Percentiles rank a stretch among this genome's conserved stretches.
Conservation (phyloP, 2,329 filamentous ascomycete genomes). For the Penicillium freii region DNA sequence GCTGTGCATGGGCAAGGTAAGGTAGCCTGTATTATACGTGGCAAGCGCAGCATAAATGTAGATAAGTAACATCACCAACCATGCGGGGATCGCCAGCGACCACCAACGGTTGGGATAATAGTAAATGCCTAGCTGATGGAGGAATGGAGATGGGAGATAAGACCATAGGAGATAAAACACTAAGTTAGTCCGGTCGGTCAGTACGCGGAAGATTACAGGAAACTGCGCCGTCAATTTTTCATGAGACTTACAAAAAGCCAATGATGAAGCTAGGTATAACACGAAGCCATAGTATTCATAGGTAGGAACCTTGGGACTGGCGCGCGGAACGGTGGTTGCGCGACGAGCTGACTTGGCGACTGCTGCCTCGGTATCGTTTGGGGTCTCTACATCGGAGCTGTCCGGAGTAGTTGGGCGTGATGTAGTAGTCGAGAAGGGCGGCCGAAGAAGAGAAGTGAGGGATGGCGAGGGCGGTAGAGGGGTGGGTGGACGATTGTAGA, state of each 20-base stretch:
- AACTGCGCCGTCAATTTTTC: background rate
- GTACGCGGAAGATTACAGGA: background rate
- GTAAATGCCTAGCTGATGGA: slow-evolving; percentile 88
- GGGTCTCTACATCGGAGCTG: slow-evolving; percentile 77
- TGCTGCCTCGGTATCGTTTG: slow-evolving; percentile 58
- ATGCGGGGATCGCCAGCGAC: slow-evolving; percentile 87
- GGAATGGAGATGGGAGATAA: slow-evolving; percentile 85
- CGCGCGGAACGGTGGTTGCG: slow-evolving; percentile 70
- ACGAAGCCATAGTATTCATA: slow-evolving; percentile 99
- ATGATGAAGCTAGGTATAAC: slow-evolving; percentile 82
- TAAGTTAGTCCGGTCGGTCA: slow-evolving; percentile 17
- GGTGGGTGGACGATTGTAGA: slow-evolving; percentile 96
- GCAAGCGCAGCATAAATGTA: slow-evolving; percentile 95
- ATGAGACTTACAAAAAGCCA: slow-evolving; percentile 68
- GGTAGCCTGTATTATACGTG: slow-evolving; percentile 81
- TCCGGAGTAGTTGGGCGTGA: slow-evolving; percentile 93
- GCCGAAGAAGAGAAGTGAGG: slow-evolving; percentile 82
- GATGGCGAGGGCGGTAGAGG: slow-evolving; percentile 90
- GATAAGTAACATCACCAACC: slow-evolving; percentile 79
- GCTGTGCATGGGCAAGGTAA: slow-evolving; percentile 76
- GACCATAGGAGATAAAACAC: slow-evolving; percentile 74
- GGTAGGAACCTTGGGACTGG: slow-evolving; percentile 90
- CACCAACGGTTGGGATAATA: slow-evolving; percentile 99
- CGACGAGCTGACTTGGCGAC: slow-evolving; percentile 60
- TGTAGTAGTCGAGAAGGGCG: slow-evolving; percentile 62